phyloP scores from a whole-genome alignment of 371 early-diverging fungal genomes.

The Mortierella sp. region DNA sequence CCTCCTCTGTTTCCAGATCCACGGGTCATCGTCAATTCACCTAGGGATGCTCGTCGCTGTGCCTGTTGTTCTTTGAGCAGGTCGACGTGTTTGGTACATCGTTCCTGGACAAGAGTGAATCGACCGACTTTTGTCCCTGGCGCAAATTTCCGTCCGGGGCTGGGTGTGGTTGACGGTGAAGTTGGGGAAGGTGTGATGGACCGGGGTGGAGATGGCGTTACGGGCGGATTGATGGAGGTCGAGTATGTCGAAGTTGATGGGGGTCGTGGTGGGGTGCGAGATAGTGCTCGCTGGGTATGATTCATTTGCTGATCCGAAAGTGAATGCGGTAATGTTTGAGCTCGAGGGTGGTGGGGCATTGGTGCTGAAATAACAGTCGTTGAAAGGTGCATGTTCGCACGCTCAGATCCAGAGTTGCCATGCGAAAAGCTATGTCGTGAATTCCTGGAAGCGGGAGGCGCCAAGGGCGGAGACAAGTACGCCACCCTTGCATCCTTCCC shows the following conservation, averaged over 20 bases:
- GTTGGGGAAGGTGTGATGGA: background rate
- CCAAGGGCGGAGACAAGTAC: background rate
- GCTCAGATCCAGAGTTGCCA: background rate
- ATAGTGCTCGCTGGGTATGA: background rate
- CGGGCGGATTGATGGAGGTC: background rate
- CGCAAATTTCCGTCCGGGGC: conserved; percentile 16
- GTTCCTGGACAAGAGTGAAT: conserved; percentile 50
- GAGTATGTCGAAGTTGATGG: background rate
- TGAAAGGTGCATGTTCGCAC: background rate
- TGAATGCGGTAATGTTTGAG: background rate
- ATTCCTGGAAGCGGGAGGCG: background rate
- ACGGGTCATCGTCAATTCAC: background rate
- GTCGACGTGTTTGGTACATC: conserved; percentile 26
- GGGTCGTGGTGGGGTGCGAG: background rate
- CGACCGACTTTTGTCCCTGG: conserved; percentile 55
- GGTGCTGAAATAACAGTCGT: no score
- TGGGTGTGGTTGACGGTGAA: background rate
- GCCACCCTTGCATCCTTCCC: background rate
- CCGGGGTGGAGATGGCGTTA: background rate
- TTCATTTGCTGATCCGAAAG: background rate
- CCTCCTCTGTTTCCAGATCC: background rate
- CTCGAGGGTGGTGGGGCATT: background rate
- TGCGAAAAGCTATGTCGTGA: background rate
- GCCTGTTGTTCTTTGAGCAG: conserved; percentile 21
- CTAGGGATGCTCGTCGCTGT: conserved; percentile 27